phyloP scores from a whole-genome alignment of 768 basidiomycete genomes.

The Hypholoma fasciculare region DNA sequence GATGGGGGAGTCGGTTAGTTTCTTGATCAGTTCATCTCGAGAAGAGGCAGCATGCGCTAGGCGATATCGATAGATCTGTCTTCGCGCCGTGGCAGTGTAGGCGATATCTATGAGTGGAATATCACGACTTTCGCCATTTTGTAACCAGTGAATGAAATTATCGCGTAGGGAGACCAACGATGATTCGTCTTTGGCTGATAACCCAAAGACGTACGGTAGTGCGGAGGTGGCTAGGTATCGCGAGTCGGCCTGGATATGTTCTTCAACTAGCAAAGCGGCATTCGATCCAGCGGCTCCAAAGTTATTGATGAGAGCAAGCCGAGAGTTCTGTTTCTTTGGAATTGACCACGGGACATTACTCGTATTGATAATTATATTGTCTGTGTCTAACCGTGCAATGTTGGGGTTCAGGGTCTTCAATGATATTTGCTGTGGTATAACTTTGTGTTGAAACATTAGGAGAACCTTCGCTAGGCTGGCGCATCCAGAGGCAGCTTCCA shows the following conservation, averaged over 20 bases:
- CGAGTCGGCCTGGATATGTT: slow-evolving; percentile 29
- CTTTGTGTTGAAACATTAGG: slow-evolving; percentile 59
- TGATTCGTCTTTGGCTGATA: slow-evolving; percentile 57
- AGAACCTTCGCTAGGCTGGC: slow-evolving; percentile 71
- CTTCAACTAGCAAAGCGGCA: slow-evolving; percentile 60
- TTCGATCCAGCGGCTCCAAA: slow-evolving; percentile 80
- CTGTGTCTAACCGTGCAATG: slow-evolving; percentile 46
- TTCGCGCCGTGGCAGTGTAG: slow-evolving; percentile 68
- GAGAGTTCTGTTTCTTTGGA: slow-evolving; percentile 29
- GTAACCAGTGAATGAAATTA: slow-evolving; percentile 50
- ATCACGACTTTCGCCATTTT: slow-evolving; percentile 21
- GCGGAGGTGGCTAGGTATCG: neutral
- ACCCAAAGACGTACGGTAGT: slow-evolving; percentile 46
- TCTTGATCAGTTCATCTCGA: slow-evolving; percentile 45
- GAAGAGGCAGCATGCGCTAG: slow-evolving; percentile 46
- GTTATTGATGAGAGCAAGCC: slow-evolving; percentile 67
- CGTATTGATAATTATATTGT: slow-evolving; percentile 51
- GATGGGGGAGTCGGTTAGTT: slow-evolving; percentile 36
- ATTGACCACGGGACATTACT: slow-evolving; percentile 40
- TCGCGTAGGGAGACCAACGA: slow-evolving; percentile 49
- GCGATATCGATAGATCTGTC: slow-evolving; percentile 55
- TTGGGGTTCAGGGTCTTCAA: slow-evolving; percentile 55
- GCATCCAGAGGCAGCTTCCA: slow-evolving; percentile 75
- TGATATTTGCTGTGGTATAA: slow-evolving; percentile 64
- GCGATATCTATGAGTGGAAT: slow-evolving; percentile 50